Evolutionary conservation across 345 rosid species (phyloP).

Genomic region (Erucastrum elatum): DNA sequence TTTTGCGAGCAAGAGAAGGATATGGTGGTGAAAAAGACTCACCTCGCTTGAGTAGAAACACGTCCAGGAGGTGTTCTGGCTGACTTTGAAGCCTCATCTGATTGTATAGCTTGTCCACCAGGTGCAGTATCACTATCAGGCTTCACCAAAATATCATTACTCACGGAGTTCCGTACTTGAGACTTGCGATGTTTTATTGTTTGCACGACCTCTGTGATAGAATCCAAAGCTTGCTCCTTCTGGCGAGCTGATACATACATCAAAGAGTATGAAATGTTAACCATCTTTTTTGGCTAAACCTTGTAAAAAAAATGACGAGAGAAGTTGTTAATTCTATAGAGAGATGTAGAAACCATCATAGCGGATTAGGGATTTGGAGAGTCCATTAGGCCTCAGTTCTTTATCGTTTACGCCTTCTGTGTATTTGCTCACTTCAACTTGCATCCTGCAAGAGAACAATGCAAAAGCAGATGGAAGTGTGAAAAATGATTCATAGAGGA

Average conservation of each 20-base stretch:
- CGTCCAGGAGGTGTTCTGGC: slow-evolving; percentile 53
- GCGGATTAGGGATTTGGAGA: slow-evolving; percentile 78
- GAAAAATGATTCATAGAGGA: slow-evolving; percentile 6
- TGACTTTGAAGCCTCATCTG: slow-evolving; percentile 48
- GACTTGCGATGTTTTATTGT: slow-evolving; percentile 64
- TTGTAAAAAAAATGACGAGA: background rate
- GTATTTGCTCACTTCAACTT: slow-evolving; percentile 95
- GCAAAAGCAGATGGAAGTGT: background rate
- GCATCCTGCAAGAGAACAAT: slow-evolving; percentile 65
- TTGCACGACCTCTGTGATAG: slow-evolving; percentile 85
- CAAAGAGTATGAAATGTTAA: slow-evolving; percentile 31
- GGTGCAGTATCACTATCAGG: slow-evolving; percentile 39
- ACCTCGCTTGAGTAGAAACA: slow-evolving; percentile 55
- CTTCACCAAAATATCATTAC: slow-evolving; percentile 31
- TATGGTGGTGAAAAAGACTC: slow-evolving; percentile 35
- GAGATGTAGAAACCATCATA: slow-evolving; percentile 65
- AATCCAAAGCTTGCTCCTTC: slow-evolving; percentile 73
- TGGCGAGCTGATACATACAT: slow-evolving; percentile 67
- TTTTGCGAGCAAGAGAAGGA: slow-evolving; percentile 11
- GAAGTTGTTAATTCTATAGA: too few relatives aligned
- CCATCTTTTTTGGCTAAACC: slow-evolving; percentile 31
- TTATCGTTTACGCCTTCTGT: slow-evolving; percentile 82
- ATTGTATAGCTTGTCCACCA: slow-evolving; percentile 41
- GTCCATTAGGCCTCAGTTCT: slow-evolving; percentile 84
- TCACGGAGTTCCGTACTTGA: slow-evolving; percentile 41